Evolutionary conservation across 345 rosid genomes (phyloP).

Genomic region (Eucalyptus marginata): DNA sequence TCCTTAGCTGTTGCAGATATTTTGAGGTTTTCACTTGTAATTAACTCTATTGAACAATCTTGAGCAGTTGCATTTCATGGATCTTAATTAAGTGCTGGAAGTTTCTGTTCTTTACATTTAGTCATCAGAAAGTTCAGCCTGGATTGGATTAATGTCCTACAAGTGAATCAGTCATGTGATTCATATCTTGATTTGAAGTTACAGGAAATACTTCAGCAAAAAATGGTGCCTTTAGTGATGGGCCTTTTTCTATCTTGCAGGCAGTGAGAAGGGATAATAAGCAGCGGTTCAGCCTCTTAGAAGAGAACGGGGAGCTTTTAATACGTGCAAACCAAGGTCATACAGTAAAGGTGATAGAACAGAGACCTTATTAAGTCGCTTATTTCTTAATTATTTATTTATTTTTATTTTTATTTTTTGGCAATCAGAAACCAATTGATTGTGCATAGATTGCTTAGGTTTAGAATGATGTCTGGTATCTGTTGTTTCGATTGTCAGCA

Average conservation of each 20-base stretch:
- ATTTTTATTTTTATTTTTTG: neutral
- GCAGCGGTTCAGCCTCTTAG: conserved; percentile 68
- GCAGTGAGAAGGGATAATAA: conserved; percentile 82
- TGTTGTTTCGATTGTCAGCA: neutral
- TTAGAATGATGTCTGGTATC: neutral
- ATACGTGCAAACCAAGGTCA: conserved; percentile 98
- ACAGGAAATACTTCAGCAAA: neutral
- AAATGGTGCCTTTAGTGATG: neutral
- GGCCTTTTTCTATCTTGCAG: conserved; percentile 9
- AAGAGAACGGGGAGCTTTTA: conserved; percentile 65
- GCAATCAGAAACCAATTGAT: neutral
- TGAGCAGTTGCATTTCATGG: neutral
- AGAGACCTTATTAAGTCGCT: neutral
- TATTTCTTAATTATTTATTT: neutral
- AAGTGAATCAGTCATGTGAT: neutral
- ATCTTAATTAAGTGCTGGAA: neutral
- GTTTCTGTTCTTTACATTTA: neutral
- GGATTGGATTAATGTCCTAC: neutral
- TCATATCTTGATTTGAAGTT: neutral
- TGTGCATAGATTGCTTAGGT: neutral
- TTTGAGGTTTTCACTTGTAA: neutral
- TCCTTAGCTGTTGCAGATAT: neutral
- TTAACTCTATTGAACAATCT: neutral
- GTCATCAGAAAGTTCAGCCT: neutral
- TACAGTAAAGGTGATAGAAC: conserved; percentile 19